Base-by-base conservation (phyloP, 192 early-diverging fungal genomes). In the Umbelopsis sp. region DNA sequence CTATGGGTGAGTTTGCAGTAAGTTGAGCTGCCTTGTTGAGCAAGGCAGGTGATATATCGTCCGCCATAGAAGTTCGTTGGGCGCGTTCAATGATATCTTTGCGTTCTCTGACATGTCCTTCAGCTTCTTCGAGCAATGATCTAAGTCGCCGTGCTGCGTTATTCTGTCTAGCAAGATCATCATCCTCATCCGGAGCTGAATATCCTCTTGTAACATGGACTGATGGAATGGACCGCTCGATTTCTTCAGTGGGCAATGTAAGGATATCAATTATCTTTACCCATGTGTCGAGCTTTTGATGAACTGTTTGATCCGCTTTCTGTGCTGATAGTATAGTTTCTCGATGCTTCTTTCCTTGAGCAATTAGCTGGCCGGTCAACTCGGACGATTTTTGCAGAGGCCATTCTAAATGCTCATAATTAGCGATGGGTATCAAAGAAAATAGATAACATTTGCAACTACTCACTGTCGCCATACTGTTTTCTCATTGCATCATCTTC, bases 31-130 rank as follows among this genome's bases (percentile, higher is more conserved):
- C 88, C 69, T 89, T 86, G 26, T 88, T 85, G 29, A 88, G 85
- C 0, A 92, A 75, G 10, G 84, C 80, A 10, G 89, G 89, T 26
- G 90, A 89, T 62, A 97, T 91, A 68, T 97, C 93, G 74, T 97
- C 95, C 32, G 86, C 84, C 43, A 86, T 81, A 1, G 92, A 85
- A 10, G 87, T 68, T 41, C 88, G 80, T 74, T 89, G 92, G 2
- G 93, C 76, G 73, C 91, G 85, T 21, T 90, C 91, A 2, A 91
- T 77, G 0, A 90, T 80, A 45, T 86, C 87, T 25, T 85, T 82
- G 32, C 72, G 72, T 7, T 49, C 26, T n/a, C 50, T 52, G 0
- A 66, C 29, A 21, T 73, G 67, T 20, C 45, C 50, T 4, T 77
- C 52, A 24, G 77, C 75, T 1, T 74, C 69, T 8, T 74, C 72